Conservation (phyloP, 345 rosid species). For the Odontarrhena argentea region DNA sequence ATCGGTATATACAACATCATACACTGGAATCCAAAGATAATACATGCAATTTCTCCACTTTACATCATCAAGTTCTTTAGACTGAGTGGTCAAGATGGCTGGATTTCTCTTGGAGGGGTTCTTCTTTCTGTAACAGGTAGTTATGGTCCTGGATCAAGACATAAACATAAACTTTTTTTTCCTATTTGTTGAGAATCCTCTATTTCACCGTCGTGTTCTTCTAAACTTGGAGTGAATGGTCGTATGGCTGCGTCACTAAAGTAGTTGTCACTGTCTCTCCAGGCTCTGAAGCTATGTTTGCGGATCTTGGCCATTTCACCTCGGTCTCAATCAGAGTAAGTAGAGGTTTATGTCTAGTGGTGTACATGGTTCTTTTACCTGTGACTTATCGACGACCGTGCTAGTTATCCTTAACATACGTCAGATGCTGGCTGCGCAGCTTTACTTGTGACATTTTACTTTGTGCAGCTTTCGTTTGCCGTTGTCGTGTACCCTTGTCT, state of each 20-base stretch:
- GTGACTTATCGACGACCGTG: conserved; percentile 18
- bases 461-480: conserved; percentile 76
- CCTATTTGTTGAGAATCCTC: conserved; percentile 18
- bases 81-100: conserved; percentile 75
- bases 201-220: conserved; percentile 2
- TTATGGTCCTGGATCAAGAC: conserved; percentile 38
- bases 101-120: conserved; percentile 96
- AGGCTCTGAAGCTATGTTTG: conserved; percentile 98
- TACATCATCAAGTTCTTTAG: conserved; percentile 74
- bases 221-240: conserved; percentile 13
- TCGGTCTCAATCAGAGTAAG: conserved; percentile 79
- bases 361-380: conserved; percentile 25
- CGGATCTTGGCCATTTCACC: conserved; percentile 96
- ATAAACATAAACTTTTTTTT: conserved; percentile 1
- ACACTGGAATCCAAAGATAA: conserved; percentile 75
- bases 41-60: conserved; percentile 72
- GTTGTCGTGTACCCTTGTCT: conserved; percentile 82
- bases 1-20: conserved; percentile 78
- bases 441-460: conserved; percentile 29
- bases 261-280: conserved; percentile 39
- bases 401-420: conserved; percentile 28
- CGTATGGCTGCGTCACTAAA: conserved; percentile 22
- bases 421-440: conserved; percentile 9
- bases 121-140: conserved; percentile 87
- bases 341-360: conserved; percentile 29